A percentile compares a stretch with the other conserved stretches of the same genome.
phyloP scores from a whole-genome alignment of 2,329 filamentous ascomycete genomes.

The Claviceps sorghi region DNA sequence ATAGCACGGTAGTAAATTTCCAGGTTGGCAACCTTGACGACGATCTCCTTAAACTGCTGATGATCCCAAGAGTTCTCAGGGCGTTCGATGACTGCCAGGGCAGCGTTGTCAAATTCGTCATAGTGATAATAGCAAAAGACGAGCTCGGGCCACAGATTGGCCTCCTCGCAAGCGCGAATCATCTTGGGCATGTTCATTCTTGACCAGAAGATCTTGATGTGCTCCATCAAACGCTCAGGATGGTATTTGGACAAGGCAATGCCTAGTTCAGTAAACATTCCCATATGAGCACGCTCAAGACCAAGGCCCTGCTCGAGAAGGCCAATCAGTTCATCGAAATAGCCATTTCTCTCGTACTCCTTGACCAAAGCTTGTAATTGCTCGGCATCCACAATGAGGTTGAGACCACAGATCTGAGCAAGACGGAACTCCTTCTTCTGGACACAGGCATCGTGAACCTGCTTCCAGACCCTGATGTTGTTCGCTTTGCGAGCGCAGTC shows the following conservation, averaged over 20 bases:
- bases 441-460: constrained; percentile 93
- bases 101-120: constrained; percentile 95
- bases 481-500: constrained; percentile 97
- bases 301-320: constrained; percentile 90
- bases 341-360: constrained; percentile 92
- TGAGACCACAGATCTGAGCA: constrained; percentile 95
- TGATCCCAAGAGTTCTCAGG: constrained; percentile 98
- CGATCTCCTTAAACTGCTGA: constrained; percentile 97
- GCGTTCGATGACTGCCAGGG: constrained; percentile 93
- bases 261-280: constrained; percentile 87
- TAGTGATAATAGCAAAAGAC: constrained; percentile 98
- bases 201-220: constrained; percentile 96
- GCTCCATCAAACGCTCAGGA: constrained; percentile 93
- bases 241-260: constrained; percentile 91
- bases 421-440: constrained; percentile 98
- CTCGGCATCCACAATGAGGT: constrained; percentile 94
- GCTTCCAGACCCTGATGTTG: constrained; percentile 98
- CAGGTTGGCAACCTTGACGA: constrained; percentile 93
- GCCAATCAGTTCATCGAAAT: constrained; percentile 94
- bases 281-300: constrained; percentile 85
- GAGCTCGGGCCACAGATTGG: constrained; percentile 91
- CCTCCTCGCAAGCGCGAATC: constrained; percentile 84
- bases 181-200: constrained; percentile 97
- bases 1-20: constrained; percentile 98
- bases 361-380: constrained; percentile 85